Conservation (phyloP, 2,329 filamentous ascomycete genomes). For the Pseudogymnoascus sp. region DNA sequence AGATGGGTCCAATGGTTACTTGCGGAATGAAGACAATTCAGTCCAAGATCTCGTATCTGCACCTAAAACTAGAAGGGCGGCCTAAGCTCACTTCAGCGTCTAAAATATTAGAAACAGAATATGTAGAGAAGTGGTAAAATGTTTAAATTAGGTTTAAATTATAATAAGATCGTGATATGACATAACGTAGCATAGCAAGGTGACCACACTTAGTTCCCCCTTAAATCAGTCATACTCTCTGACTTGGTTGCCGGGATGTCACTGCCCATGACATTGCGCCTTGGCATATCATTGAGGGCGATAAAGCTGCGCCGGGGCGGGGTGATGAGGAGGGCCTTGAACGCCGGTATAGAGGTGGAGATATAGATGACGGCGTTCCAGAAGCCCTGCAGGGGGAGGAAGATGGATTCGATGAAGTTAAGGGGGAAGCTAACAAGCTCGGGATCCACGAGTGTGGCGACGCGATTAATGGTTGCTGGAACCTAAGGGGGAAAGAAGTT, state of each 20-base stretch:
- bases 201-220: not conserved
- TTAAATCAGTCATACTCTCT: conserved; percentile 1
- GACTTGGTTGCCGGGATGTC: not conserved
- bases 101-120: not conserved
- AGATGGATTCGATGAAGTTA: conserved; percentile 56
- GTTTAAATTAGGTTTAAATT: not conserved
- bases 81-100: not conserved
- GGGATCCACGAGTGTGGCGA: conserved; percentile 58
- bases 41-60: too few relatives aligned
- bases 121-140: not conserved
- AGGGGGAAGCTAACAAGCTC: conserved; percentile 48
- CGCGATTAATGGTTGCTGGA: conserved; percentile 66
- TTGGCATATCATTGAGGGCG: not conserved
- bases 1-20: too few relatives aligned
- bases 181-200: not conserved
- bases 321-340: not conserved
- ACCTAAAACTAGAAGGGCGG: too few relatives aligned
- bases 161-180: not conserved
- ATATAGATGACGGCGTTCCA: conserved; percentile 78
- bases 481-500: conserved; percentile 44
- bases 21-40: too few relatives aligned
- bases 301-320: not conserved
- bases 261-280: not conserved
- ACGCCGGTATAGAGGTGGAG: conserved; percentile 38
- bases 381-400: conserved; percentile 72